Conservation (phyloP, 768 basidiomycete species). For the Trametes meyenii region DNA sequence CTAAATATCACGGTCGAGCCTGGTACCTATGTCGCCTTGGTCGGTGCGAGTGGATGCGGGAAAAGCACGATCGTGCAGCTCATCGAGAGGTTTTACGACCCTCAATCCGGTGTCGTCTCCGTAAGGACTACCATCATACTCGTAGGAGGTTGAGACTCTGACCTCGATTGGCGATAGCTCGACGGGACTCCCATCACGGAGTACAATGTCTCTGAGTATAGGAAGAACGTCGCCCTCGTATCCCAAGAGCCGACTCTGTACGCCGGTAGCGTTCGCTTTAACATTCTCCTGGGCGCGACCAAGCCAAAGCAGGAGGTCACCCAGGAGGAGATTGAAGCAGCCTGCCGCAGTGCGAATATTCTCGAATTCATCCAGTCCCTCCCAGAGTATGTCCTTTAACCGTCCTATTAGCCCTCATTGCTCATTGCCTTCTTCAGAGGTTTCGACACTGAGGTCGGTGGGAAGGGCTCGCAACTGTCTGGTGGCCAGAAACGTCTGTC, state of each 20-base stretch:
- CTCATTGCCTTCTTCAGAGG: constrained; percentile 47
- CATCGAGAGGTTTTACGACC: constrained; percentile 85
- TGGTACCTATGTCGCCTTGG: constrained; percentile 79
- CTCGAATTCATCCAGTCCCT: constrained; percentile 85
- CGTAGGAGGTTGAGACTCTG: neutral
- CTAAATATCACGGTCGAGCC: constrained; percentile 72
- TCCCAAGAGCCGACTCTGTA: constrained; percentile 93
- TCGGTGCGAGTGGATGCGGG: constrained; percentile 79
- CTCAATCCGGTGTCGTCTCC: constrained; percentile 67
- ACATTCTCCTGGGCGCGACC: constrained; percentile 83
- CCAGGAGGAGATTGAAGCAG: constrained; percentile 83
- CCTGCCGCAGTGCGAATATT: constrained; percentile 88
- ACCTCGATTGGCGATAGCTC: constrained; percentile 43
- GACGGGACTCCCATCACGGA: constrained; percentile 75
- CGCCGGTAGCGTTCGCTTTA: constrained; percentile 87
- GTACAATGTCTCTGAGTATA: constrained; percentile 83
- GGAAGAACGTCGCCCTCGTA: constrained; percentile 85
- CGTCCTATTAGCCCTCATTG: too few relatives aligned
- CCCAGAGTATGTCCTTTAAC: constrained; percentile 61
- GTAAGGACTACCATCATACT: constrained; percentile 38
- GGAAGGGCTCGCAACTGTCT: constrained; percentile 86
- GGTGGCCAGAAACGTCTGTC: constrained; percentile 83
- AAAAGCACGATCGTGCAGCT: constrained; percentile 86
- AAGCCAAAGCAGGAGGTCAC: constrained; percentile 80
- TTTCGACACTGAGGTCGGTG: constrained; percentile 90